Evolutionary conservation across 164 flowering plant species (phyloP).

Genomic region (Magnolia kwangsiensis): DNA sequence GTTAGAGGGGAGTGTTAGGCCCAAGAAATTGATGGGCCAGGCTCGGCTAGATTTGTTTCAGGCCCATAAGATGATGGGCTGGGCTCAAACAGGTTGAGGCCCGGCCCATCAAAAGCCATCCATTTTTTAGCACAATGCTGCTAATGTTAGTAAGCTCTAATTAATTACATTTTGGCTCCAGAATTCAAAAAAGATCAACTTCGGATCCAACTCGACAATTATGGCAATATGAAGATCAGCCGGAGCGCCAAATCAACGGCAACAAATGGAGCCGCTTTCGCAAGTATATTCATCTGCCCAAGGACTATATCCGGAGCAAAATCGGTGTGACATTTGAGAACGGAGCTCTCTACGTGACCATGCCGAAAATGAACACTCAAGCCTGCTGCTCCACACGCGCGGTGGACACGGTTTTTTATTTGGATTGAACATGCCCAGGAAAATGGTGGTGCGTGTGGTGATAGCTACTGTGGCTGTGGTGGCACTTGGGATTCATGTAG

Average conservation of each 20-base stretch:
- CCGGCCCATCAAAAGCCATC: too few species aligned
- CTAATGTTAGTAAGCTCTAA: too few species aligned
- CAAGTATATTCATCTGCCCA: conserved; percentile 39
- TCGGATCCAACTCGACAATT: conserved; percentile 41
- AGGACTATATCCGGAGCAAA: conserved; percentile 24
- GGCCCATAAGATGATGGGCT: too few species aligned
- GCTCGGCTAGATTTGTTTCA: too few species aligned
- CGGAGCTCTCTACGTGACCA: conserved; percentile 33
- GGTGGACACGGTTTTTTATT: neutral
- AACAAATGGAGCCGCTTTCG: conserved; percentile 41
- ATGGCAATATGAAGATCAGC: conserved; percentile 30
- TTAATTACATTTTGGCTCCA: conserved; percentile 13
- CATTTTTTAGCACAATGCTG: too few species aligned
- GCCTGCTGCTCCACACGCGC: neutral
- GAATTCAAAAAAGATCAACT: conserved; percentile 63
- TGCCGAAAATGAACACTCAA: conserved; percentile 31
- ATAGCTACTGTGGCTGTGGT: too few species aligned
- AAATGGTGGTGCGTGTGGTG: neutral
- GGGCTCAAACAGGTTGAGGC: too few species aligned
- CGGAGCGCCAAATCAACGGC: conserved; percentile 39
- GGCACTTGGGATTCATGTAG: neutral
- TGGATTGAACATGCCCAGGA: neutral
- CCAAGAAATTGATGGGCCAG: too few species aligned
- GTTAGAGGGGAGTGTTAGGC: too few species aligned
- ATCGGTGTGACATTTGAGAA: conserved; percentile 51